A percentile compares a stretch with the other conserved stretches of the same genome.
phyloP scores from a whole-genome alignment of 169 alveolate genomes.

The Perkinsus olseni region DNA sequence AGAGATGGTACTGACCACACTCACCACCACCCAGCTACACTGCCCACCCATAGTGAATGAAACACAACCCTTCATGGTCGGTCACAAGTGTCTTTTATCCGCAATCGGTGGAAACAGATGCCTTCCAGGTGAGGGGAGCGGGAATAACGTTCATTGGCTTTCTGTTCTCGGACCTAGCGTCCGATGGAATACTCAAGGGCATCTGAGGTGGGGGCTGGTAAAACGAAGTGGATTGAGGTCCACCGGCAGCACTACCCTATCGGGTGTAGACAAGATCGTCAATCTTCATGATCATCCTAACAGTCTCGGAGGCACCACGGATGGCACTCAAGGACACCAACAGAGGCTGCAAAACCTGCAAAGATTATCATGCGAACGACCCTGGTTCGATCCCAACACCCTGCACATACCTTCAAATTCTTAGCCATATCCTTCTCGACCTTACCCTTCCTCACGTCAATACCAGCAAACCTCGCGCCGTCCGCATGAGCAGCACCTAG shows the following conservation, averaged over 20 bases:
- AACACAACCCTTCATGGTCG: neutral
- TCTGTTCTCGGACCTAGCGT: neutral
- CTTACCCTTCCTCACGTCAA: conserved; percentile 82
- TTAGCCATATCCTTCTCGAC: conserved; percentile 32
- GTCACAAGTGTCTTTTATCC: neutral
- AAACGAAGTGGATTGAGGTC: no score
- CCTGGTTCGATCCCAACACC: conserved; percentile 73
- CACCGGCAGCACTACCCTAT: neutral
- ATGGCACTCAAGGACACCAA: conserved; percentile 93
- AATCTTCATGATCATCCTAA: conserved; percentile 95
- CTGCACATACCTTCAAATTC: neutral
- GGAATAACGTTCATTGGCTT: neutral
- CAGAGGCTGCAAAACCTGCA: conserved; percentile 91
- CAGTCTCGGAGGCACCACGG: conserved; percentile 95
- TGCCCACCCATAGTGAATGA: no score
- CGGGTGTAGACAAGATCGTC: conserved; percentile 87
- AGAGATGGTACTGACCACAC: no score
- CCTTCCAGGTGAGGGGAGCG: neutral
- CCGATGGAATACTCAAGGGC: no score
- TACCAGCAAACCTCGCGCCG: conserved; percentile 84
- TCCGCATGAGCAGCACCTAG: conserved; percentile 63
- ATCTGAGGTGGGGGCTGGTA: no score
- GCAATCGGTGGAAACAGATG: neutral
- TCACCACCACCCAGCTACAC: no score
- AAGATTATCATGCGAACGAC: conserved; percentile 27